Evolutionary conservation across 495 filamentous ascomycete species (phyloP).

Genomic region (Hypoxylon intermedium): DNA sequence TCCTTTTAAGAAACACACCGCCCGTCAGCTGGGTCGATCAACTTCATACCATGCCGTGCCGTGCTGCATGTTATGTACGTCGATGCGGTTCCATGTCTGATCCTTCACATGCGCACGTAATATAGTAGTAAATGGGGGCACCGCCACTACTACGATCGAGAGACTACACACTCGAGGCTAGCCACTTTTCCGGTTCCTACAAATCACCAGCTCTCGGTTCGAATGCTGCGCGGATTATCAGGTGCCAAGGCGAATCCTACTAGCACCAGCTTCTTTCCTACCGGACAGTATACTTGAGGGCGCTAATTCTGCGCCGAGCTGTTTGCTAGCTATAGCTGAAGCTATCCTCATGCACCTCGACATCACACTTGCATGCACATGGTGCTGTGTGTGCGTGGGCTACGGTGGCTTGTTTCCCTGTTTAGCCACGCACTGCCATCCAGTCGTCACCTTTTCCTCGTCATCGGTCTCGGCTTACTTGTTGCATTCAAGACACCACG

Average conservation of each 20-base stretch:
- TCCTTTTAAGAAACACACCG: constrained; percentile 17
- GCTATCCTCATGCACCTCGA: constrained; percentile 35
- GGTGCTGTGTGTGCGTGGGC: constrained; percentile 21
- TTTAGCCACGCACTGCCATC: constrained; percentile 39
- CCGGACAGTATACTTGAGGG: constrained; percentile 5
- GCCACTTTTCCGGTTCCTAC: constrained; percentile 14
- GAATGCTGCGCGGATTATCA: background rate
- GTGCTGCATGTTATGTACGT: constrained; percentile 17
- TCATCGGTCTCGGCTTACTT: constrained; percentile 16
- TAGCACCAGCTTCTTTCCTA: constrained; percentile 2
- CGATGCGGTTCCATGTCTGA: constrained; percentile 24
- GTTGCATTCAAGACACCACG: constrained; percentile 9
- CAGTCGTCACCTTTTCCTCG: constrained; percentile 16
- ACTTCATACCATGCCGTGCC: constrained; percentile 22
- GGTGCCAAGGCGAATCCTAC: constrained; percentile 1
- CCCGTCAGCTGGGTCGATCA: constrained; percentile 27
- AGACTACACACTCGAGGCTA: constrained; percentile 9
- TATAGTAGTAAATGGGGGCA: background rate
- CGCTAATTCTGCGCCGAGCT: constrained; percentile 23
- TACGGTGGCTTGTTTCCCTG: constrained; percentile 40
- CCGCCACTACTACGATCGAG: constrained; percentile 8
- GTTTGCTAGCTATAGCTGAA: constrained; percentile 16
- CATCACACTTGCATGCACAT: constrained; percentile 33
- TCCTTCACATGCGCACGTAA: constrained; percentile 28
- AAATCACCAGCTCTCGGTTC: constrained; percentile 13